Evolutionary conservation across 2,329 filamentous ascomycete species (phyloP).

Genomic region (Cladosporium sphaerospermum): DNA sequence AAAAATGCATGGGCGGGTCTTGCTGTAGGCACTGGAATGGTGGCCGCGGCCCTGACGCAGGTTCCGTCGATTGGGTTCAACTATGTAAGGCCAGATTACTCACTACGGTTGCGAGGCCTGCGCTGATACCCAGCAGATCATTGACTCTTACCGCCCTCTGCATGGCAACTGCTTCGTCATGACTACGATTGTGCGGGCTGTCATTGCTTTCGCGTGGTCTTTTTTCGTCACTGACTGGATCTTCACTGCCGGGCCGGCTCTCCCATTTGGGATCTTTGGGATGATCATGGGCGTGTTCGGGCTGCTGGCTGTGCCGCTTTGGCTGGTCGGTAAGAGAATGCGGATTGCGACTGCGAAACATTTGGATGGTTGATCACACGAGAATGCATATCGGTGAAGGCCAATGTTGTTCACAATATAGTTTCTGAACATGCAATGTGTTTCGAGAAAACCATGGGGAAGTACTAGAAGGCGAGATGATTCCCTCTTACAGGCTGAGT

Average conservation of each 20-base stretch:
- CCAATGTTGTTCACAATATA: too few species aligned
- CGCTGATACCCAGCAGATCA: conserved; percentile 33
- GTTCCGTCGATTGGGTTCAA: conserved; percentile 39
- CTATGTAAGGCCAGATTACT: conserved; percentile 26
- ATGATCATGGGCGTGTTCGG: conserved; percentile 47
- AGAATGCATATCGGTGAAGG: too few species aligned
- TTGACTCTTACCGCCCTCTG: conserved; percentile 44
- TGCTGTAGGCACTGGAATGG: conserved; percentile 35
- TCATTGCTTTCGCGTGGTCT: conserved; percentile 50
- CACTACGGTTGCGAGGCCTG: conserved; percentile 1
- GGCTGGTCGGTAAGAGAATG: conserved; percentile 36
- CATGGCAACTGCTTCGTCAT: conserved; percentile 50
- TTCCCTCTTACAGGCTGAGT: too few species aligned
- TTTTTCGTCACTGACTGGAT: conserved; percentile 50
- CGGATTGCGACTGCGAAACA: conserved; percentile 34
- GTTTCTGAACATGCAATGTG: too few species aligned
- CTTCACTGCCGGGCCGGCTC: conserved; percentile 35
- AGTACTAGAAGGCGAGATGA: too few species aligned
- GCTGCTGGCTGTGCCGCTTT: conserved; percentile 32
- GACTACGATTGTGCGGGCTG: conserved; percentile 43
- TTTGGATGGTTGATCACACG: not conserved
- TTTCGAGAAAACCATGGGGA: too few species aligned
- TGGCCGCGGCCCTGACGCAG: conserved; percentile 38
- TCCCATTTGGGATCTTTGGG: conserved; percentile 49
- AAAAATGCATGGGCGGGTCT: conserved; percentile 35